Conservation (phyloP, 106 monocot genomes). For the Dendrobium catenatum region DNA sequence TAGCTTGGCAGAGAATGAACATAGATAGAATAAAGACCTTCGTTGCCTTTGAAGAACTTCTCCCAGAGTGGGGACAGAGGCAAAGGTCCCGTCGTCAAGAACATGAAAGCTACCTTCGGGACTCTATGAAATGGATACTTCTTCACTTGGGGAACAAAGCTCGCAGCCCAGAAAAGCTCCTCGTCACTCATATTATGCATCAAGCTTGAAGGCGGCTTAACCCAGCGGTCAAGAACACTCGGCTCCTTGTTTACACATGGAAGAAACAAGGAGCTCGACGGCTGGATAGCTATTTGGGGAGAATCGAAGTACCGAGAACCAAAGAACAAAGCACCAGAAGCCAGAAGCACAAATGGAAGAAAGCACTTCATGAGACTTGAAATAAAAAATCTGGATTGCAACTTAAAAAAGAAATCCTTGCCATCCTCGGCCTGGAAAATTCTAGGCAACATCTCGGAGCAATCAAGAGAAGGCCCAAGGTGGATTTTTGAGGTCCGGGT, state of each 20-base stretch:
- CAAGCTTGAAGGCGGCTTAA: conserved; percentile 24
- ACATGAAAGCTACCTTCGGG: conserved; percentile 65
- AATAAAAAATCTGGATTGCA: conserved; percentile 12
- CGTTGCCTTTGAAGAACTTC: conserved; percentile 39
- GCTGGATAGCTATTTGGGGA: neutral
- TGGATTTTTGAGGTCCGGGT: neutral
- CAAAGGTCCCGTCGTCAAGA: conserved; percentile 37
- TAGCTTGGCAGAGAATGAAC: conserved; percentile 52
- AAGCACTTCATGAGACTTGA: conserved; percentile 15
- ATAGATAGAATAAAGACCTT: conserved; percentile 39
- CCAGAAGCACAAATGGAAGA: conserved; percentile 20
- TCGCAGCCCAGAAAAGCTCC: conserved; percentile 48
- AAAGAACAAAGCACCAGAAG: conserved; percentile 17
- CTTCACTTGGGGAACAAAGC: conserved; percentile 36
- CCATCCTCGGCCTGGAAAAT: conserved; percentile 21
- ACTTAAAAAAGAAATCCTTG: conserved; percentile 18
- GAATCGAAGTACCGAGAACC: conserved; percentile 18
- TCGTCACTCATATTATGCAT: conserved; percentile 44
- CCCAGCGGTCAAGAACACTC: conserved; percentile 20
- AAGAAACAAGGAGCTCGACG: neutral
- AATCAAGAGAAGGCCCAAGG: neutral
- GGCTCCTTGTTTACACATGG: neutral
- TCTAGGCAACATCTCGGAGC: conserved; percentile 19
- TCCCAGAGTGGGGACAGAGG: conserved; percentile 58
- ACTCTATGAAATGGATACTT: conserved; percentile 47